Evolutionary conservation across 306 rosid species (phyloP), one percentile per base, ranked within the genome.

Genomic region (Dicorynia guianensis): DNA sequence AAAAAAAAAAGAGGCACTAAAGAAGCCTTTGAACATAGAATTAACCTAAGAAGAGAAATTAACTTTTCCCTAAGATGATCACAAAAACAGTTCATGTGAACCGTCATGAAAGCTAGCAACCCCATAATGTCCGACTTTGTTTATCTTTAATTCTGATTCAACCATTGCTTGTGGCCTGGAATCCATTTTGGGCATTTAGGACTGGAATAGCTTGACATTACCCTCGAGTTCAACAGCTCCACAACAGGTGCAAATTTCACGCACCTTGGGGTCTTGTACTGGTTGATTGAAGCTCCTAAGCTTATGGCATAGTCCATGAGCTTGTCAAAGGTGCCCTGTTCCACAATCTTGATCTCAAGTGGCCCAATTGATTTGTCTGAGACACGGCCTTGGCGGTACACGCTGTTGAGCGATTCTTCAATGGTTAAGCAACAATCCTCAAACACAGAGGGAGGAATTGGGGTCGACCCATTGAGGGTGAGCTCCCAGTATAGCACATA

Each of bases 181-280:
- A 76, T 83, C 99, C 99, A 95, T 73, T 87, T 95, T n/a, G 99
- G 99, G 82, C 92, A 89, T 58, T 92, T 95, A 13, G 99, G 99
- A 67, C 97, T 95, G 25, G 87, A 87, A 75, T 89, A 92, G 58
- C 33, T 85, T 10, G 84, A 65, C 61, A 69, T 76, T 4, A 81
- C 93, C 89, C 86, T 95, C 0, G 97, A 86, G 85, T 87, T 88
- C 93, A 95, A 72, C 14, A 95, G 97, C 63, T 92, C 93, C 15
- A 95, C 89, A 71, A 95, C 90, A 66, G 99, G 97, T 72, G 86
- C 90, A 80, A 83, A 90, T 35, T 95, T 95, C 6, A 95, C 98
- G 69, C 98, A 95, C 78, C 98, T 87, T 20, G 98, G 98, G 3
- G 98, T 86, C 77, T 95, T 95, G 75, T 95, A 95, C 82, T 95